Evolutionary conservation across 176 grass and related monocot species (phyloP), one percentile per base, ranked within the genome.

Genomic region (Oropetium thomaeum): DNA sequence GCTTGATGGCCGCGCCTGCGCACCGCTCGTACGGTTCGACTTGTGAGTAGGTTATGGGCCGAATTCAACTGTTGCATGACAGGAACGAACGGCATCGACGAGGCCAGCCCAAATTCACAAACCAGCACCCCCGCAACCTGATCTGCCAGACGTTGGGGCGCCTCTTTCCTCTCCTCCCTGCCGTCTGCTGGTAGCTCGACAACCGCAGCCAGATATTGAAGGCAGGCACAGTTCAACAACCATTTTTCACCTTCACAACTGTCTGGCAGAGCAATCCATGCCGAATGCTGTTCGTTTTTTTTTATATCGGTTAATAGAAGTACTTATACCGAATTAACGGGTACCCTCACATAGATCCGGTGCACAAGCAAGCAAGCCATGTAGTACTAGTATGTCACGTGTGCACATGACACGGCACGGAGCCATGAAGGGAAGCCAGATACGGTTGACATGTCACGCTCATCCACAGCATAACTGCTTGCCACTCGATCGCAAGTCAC

Each of bases 391-490:
- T n/a, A n/a, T n/a, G n/a, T 61, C 73, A 75, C 77, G 30, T 43
- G 77, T 35, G 16, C 77, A 64, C 67, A 71, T 44, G 74, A 38
- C 33, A 41, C 34, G 61, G 65, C 80, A 55, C 35, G 58, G 43
- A 0, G 79, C 4, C 60, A 30, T 62, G 59, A 72, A 82, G 28
- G n/a, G 23, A 73, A 33, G 16, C 71, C 61, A 74, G 48, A 35
- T 51, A 48, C 71, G 65, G 78, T 76, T 87, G 65, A 33, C 29
- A 40, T 15, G 79, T 87, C 84, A 59, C 58, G 6, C 65, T 87
- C 84, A 72, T 35, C 65, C 19, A 5, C 2, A 20, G 65, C 45
- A 15, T 62, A 70, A 69, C 17, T 29, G 26, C 8, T 2, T 12
- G 29, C 5, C 42, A 45, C 43, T n/a, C 15, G 10, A 28, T 32